Base-by-base conservation (phyloP, 495 filamentous ascomycete species). In the Astrothelium subdiscretum region DNA sequence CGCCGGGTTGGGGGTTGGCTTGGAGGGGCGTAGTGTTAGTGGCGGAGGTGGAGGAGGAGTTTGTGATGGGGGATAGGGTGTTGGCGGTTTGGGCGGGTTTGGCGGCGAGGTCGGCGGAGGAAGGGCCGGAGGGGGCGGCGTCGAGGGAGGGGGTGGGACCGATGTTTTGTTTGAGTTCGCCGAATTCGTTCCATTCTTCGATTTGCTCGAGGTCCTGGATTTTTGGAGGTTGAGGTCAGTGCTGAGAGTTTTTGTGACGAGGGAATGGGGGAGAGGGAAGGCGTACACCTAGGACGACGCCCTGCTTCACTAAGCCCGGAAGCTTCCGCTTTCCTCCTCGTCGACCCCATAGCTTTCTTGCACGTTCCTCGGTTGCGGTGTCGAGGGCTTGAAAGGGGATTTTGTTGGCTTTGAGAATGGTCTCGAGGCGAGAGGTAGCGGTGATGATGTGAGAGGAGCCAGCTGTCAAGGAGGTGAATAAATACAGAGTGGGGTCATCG, bases 101-200 rank as follows among this genome's bases (percentile, higher is more conserved):
- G 61, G 65, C 2, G 65, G n/a, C 52, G 61, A 66, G 24, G 61
- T 63, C 13, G 44, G 60, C 22, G 51, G 57, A 13, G 60, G 22
- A 27, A 24, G 48, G 48, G 24, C 48, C 48, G 5, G 48, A 54
- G 20, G 48, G 48, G 48, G 48, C 48, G 5, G n/a, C 22, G 24
- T 59, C 57, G 57, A 77, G 67, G 81, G 75, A 48, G 71, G 43
- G 77, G 64, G 54, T 68, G 22, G 66, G 75, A 26, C 77, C 86
- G 60, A 97, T 79, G 63, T 89, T 83, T 72, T 94, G 83, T 72
- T 94, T 92, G 61, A 98, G 81, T 77, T 97, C 94, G 70, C 89
- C 92, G 70, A 92, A 96, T 69, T 98, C 94, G 75, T 98, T 98
- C 95, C 95, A 97, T 71, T 97, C 94, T 77, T 98, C 94, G 61